phyloP scores from a whole-genome alignment of 2,329 filamentous ascomycete genomes.

The Didymella segeticola region DNA sequence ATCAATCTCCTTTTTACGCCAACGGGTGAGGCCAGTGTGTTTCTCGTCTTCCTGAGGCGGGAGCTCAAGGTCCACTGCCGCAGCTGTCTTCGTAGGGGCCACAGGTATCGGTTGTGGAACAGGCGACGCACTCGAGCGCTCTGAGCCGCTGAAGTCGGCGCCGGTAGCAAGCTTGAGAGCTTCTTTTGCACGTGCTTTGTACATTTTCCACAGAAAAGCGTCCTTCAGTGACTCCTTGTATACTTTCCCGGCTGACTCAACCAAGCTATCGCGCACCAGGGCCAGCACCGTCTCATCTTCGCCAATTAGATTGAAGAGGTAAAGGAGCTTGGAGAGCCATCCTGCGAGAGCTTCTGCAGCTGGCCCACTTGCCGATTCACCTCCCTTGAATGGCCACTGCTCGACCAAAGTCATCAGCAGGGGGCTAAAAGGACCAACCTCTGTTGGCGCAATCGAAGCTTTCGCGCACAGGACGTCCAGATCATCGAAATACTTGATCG shows the following conservation, averaged over 20 bases:
- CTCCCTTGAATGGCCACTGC: constrained; percentile 72
- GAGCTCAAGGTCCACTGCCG: constrained; percentile 38
- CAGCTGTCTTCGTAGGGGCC: constrained; percentile 16
- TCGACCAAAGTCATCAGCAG: constrained; percentile 74
- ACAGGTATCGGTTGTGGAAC: constrained; percentile 25
- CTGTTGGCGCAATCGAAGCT: constrained; percentile 23
- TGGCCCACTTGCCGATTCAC: constrained; percentile 32
- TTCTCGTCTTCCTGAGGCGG: constrained; percentile 53
- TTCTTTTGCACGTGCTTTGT: constrained; percentile 46
- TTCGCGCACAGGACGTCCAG: constrained; percentile 59
- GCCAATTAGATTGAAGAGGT: constrained; percentile 45
- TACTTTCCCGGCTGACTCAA: constrained; percentile 33
- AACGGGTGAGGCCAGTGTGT: constrained; percentile 61
- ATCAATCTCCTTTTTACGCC: constrained; percentile 78
- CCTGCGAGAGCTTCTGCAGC: constrained; percentile 40
- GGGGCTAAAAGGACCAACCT: constrained; percentile 60
- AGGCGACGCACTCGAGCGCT: constrained; percentile 40
- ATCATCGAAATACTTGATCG: constrained; percentile 83
- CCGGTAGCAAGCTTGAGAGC: constrained; percentile 43
- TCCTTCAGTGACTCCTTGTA: constrained; percentile 44
- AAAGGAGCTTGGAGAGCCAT: constrained; percentile 46
- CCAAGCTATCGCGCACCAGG: constrained; percentile 37
- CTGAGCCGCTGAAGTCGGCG: constrained; percentile 45
- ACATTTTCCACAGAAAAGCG: constrained; percentile 48
- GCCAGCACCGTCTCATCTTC: constrained; percentile 41